Evolutionary conservation across 306 rosid genomes (phyloP), one percentile per base, ranked within the genome.

Genomic region (Pachyrhizus erosus): DNA sequence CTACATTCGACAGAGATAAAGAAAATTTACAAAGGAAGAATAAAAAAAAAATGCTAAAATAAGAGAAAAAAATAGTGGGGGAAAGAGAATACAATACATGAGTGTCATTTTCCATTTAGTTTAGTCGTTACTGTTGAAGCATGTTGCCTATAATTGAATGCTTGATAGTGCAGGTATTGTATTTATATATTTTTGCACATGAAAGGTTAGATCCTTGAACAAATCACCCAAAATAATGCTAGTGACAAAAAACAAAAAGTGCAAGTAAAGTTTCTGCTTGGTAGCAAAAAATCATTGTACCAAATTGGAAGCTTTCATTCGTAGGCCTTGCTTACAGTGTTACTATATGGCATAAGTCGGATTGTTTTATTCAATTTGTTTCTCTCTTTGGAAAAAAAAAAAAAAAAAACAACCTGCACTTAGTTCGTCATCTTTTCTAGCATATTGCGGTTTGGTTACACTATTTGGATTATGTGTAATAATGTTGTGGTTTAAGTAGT

Each of bases 191-290:
- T 65, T 52, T 67, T 82, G 85, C 70, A 45, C 90, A 69, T 77
- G 76, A 82, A 80, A 27, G 77, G 91, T 91, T 91, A 86, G 78
- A 66, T 91, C 89, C 84, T 64, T 82, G 54, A 65, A 49, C 74
- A 68, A 21, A 14, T 73, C 71, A 87, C 54, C 87, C 76, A 57
- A 73, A 70, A 80, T 80, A 83, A 75, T 46, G 64, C 17, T 70
- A 17, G 24, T 20, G 51, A 14, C 10, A n/a, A 1, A 1, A 52
- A 66, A 33, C 27, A 49, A 21, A 64, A 33, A 2, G 13, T 5
- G 39, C 42, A 14, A 27, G 14, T 62, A 5, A 62, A 62, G 5
- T 13, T 27, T 62, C 5, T 20, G 5, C 20, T 51, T n/a, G 21
- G 0, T 11, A 52, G 60, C 3, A 52, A 15, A 15, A 49, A 17